These are phyloP conservation scores for Immersiella caudata DNA, from an alignment of 495 filamentous ascomycete species.

Conservation along the genomic window DNA sequence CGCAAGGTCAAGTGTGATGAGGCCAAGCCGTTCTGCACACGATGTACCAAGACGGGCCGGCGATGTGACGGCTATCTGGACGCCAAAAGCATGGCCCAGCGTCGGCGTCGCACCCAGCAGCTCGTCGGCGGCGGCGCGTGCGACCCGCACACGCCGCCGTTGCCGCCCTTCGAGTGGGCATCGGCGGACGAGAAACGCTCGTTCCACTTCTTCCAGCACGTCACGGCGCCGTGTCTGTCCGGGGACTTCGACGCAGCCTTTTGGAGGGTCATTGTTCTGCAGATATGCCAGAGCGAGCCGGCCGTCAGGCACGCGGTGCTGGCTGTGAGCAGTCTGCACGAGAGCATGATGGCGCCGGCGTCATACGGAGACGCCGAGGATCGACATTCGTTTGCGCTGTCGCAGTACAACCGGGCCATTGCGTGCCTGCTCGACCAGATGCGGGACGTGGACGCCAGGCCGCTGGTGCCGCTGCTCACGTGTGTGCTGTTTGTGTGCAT, in stretches of 20 bases:
- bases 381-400: constrained; percentile 46
- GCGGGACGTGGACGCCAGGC: constrained; percentile 43
- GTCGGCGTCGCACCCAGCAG: constrained; percentile 31
- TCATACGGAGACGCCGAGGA: constrained; percentile 40
- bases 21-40: constrained; percentile 45
- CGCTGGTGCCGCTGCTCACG: constrained; percentile 54
- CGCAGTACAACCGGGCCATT: constrained; percentile 60
- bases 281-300: constrained; percentile 58
- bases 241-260: constrained; percentile 57
- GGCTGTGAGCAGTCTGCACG: constrained; percentile 59
- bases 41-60: constrained; percentile 50
- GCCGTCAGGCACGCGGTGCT: constrained; percentile 63
- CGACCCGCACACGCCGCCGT: constrained; percentile 25
- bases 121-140: constrained; percentile 8
- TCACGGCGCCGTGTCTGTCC: constrained; percentile 51
- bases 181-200: constrained; percentile 44
- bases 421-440: constrained; percentile 44
- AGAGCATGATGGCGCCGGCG: constrained; percentile 34
- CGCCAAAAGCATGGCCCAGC: constrained; percentile 33
- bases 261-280: constrained; percentile 59
- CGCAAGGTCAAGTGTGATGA: constrained; percentile 52
- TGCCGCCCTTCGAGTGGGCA: constrained; percentile 35
- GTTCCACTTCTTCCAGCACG: constrained; percentile 56
- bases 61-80: constrained; percentile 49
- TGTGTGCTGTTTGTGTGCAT: constrained; percentile 64